These are phyloP conservation scores for Porcisia hertigi DNA, from an alignment of 208 protist species.

Conservation along the genomic window DNA sequence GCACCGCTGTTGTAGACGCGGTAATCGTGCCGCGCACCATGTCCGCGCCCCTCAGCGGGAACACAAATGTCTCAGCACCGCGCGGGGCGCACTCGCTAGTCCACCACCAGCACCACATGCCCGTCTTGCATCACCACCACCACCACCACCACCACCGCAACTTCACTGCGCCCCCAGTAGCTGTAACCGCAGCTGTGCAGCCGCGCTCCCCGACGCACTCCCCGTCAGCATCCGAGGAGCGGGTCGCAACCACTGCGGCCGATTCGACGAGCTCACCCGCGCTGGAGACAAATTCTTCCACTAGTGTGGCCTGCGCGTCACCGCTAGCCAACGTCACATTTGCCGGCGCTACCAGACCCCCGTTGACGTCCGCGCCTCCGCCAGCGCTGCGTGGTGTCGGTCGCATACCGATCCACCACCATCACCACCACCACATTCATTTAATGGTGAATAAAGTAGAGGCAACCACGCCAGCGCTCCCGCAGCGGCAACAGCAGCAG, in stretches of 20 bases:
- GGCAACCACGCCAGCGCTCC: neutral
- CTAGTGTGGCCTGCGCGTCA: neutral
- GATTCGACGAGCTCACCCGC: neutral
- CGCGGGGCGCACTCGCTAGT: constrained; percentile 16
- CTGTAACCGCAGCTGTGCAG: neutral
- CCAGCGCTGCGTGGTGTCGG: constrained; percentile 24
- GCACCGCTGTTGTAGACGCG: neutral
- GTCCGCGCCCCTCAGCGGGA: neutral
- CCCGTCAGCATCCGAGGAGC: constrained; percentile 14
- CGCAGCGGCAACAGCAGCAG: constrained; percentile 7
- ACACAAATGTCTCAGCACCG: constrained; percentile 10
- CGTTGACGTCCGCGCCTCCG: neutral
- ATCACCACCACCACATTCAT: constrained; percentile 41
- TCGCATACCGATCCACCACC: constrained; percentile 25
- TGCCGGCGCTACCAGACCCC: neutral
- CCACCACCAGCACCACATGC: constrained; percentile 36
- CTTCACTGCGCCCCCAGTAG: constrained; percentile 1
- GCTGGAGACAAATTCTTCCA: neutral
- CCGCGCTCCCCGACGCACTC: constrained; percentile 6
- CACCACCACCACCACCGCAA: constrained; percentile 28
- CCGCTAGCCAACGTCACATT: neutral
- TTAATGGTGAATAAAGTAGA: constrained; percentile 15
- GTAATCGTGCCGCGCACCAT: neutral
- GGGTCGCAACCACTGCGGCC: neutral
- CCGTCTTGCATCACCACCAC: constrained; percentile 30